Percentiles rank a stretch among this genome's conserved stretches.
phyloP scores from a whole-genome alignment of 2,329 filamentous ascomycete species.

The Alternaria alternata region DNA sequence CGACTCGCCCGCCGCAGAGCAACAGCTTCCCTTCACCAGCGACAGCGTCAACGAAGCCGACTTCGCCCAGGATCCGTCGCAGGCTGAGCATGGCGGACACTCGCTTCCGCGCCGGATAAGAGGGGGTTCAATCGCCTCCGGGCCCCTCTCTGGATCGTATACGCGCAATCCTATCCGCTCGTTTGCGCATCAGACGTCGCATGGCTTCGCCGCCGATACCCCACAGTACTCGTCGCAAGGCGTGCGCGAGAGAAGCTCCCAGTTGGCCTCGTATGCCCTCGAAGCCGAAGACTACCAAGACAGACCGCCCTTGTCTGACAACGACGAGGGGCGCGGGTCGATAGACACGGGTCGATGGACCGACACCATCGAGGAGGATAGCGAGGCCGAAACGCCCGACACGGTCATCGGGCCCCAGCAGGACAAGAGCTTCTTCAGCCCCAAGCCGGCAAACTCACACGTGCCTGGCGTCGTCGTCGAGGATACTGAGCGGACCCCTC shows the following conservation, averaged over 20 bases:
- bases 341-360: conserved; percentile 50
- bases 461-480: conserved; percentile 39
- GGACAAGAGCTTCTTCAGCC: conserved; percentile 38
- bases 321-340: conserved; percentile 35
- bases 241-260: conserved; percentile 85
- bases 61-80: conserved; percentile 30
- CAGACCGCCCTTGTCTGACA: conserved; percentile 30
- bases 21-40: conserved; percentile 44
- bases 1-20: conserved; percentile 28
- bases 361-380: conserved; percentile 68
- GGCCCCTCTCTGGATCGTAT: conserved; percentile 40
- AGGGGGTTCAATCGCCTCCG: conserved; percentile 33
- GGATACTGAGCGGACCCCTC: conserved; percentile 47
- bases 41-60: conserved; percentile 42
- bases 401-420: conserved; percentile 36
- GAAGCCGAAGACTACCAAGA: conserved; percentile 46
- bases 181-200: conserved; percentile 72
- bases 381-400: conserved; percentile 64
- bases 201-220: conserved; percentile 67
- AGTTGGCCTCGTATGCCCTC: conserved; percentile 83
- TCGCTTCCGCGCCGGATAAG: conserved; percentile 39
- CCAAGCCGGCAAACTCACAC: conserved; percentile 5
- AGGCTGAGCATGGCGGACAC: conserved; percentile 33
- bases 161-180: conserved; percentile 71
- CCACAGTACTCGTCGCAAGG: conserved; percentile 76